Evolutionary conservation across 2,329 filamentous ascomycete genomes (phyloP).

Genomic region (Elsinoe australis): DNA sequence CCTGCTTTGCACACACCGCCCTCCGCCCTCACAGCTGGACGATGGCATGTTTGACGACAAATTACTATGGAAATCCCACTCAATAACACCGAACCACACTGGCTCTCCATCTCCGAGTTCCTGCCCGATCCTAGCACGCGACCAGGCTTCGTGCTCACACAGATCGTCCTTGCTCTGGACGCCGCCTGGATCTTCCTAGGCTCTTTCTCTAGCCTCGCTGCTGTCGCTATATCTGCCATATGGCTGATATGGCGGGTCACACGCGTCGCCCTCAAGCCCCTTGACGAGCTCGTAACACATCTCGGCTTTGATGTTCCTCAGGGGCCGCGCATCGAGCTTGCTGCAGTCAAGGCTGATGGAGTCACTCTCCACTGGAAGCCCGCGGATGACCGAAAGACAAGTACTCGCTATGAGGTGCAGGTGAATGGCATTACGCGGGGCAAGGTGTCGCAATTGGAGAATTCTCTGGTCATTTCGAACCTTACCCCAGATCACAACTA

Average conservation of each 20-base stretch:
- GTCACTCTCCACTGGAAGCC: constrained; percentile 82
- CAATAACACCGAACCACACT: constrained; percentile 13
- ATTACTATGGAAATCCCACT: constrained; percentile 2
- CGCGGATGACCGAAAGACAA: constrained; percentile 45
- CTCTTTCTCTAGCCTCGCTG: constrained; percentile 8
- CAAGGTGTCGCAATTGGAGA: constrained; percentile 72
- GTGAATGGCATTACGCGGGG: constrained; percentile 79
- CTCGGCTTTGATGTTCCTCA: constrained; percentile 91
- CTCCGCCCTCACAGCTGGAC: not conserved
- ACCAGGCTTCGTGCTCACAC: constrained; percentile 12
- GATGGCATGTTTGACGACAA: constrained; percentile 1
- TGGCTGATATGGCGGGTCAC: constrained; percentile 77
- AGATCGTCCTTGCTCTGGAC: constrained; percentile 11
- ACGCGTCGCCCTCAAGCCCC: constrained; percentile 82
- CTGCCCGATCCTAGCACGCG: constrained; percentile 12
- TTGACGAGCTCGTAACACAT: constrained; percentile 81
- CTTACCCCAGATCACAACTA: constrained; percentile 83
- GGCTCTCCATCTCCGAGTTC: constrained; percentile 2
- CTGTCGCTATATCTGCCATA: constrained; percentile 31
- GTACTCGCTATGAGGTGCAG: constrained; percentile 83
- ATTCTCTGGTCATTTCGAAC: constrained; percentile 83
- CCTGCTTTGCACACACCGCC: not conserved
- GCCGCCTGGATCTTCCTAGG: constrained; percentile 6
- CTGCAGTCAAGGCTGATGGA: constrained; percentile 78
- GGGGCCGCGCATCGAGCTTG: constrained; percentile 79